phyloP scores from a whole-genome alignment of 352 stramenopile genomes.

The Peronospora farinosa region DNA sequence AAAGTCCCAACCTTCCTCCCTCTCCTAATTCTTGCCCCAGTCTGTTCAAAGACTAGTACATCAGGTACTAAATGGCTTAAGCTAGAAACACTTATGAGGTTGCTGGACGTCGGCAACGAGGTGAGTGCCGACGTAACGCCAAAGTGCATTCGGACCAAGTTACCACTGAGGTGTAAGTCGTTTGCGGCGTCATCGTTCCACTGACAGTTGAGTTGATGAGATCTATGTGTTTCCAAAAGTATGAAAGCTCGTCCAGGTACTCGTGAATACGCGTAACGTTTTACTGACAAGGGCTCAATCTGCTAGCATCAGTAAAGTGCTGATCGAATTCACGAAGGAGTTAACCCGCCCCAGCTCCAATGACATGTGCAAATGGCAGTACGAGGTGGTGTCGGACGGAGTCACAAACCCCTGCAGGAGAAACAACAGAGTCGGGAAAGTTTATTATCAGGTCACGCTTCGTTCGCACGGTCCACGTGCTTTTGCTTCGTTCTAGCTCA shows the following conservation, averaged over 20 bases:
- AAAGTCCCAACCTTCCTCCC: no score
- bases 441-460: conserved; percentile 62
- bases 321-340: conserved; percentile 75
- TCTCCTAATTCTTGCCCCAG: no score
- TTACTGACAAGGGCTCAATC: conserved; percentile 49
- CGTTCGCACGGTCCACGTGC: no score
- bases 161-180: conserved; percentile 36
- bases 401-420: conserved; percentile 37
- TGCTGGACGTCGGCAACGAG: no score
- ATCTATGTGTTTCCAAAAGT: conserved; percentile 46
- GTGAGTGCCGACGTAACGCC: conserved; percentile 13
- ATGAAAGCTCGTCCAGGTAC: conserved; percentile 37
- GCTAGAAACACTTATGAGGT: no score
- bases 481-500: no score
- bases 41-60: no score
- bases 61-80: no score
- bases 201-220: conserved; percentile 42
- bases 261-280: conserved; percentile 66
- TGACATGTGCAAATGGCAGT: conserved; percentile 75
- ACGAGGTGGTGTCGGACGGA: conserved; percentile 56
- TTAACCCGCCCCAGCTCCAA: conserved; percentile 61
- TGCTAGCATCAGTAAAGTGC: no score
- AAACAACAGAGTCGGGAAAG: conserved; percentile 61
- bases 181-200: conserved; percentile 28
- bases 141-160: conserved; percentile 42